These are phyloP conservation scores for Parafenestella ontariensis DNA, from an alignment of 2,329 filamentous ascomycete genomes.

Conservation along the genomic window DNA sequence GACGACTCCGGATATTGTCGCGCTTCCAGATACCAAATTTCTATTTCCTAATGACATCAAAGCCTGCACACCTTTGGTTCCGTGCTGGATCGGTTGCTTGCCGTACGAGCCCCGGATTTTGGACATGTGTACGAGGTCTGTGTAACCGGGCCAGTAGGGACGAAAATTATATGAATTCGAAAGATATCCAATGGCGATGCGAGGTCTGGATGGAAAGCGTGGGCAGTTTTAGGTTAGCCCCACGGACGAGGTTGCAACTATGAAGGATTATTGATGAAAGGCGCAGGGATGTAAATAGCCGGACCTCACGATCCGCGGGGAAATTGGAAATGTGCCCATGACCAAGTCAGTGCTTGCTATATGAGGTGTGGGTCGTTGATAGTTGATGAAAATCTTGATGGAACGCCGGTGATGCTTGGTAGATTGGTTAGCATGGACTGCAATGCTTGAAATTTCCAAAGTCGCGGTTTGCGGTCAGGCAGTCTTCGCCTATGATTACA, in stretches of 20 bases:
- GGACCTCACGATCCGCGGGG: constrained; percentile 19
- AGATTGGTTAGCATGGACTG: constrained; percentile 4
- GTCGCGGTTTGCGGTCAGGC: neutral
- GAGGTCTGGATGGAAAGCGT: constrained; percentile 5
- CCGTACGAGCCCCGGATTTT: constrained; percentile 19
- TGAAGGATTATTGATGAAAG: constrained; percentile 28
- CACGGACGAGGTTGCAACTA: constrained; percentile 27
- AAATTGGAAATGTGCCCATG: constrained; percentile 24
- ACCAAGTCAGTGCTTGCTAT: constrained; percentile 12
- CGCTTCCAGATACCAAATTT: constrained; percentile 2
- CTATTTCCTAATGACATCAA: constrained; percentile 1
- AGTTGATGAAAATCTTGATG: constrained; percentile 6
- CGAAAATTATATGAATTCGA: constrained; percentile 4
- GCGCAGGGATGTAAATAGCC: constrained; percentile 36
- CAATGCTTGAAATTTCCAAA: neutral
- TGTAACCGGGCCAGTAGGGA: constrained; percentile 12
- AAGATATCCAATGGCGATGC: constrained; percentile 1
- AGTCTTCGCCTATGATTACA: neutral
- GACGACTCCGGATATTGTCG: constrained; percentile 15
- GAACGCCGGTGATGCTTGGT: constrained; percentile 12
- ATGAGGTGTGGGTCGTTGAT: constrained; percentile 16
- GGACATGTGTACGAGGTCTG: constrained; percentile 9
- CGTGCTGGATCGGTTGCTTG: constrained; percentile 9
- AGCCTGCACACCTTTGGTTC: constrained; percentile 3
- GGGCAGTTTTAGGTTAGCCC: constrained; percentile 18